phyloP scores from a whole-genome alignment of 306 rosid genomes.

The Lagenaria siceraria region DNA sequence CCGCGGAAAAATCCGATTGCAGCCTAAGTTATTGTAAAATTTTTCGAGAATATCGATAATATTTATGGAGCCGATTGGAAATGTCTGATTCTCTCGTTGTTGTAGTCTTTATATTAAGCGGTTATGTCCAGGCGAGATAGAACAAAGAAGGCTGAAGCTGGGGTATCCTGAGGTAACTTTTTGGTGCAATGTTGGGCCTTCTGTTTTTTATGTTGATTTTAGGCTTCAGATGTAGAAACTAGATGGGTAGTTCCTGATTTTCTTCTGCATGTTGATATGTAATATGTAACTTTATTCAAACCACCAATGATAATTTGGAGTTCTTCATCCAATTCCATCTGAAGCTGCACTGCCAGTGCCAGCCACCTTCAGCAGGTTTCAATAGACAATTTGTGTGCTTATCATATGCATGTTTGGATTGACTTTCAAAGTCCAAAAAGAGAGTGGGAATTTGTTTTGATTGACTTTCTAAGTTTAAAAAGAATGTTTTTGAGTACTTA shows the following conservation, averaged over 20 bases:
- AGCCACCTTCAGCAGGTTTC: not conserved
- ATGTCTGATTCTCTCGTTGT: not conserved
- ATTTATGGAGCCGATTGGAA: slow-evolving; percentile 2
- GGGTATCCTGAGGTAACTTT: slow-evolving; percentile 4
- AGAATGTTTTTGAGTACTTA: no score
- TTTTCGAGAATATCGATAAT: not conserved
- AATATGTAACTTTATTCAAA: not conserved
- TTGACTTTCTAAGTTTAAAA: no score
- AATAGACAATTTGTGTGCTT: not conserved
- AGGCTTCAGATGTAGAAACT: slow-evolving; percentile 3
- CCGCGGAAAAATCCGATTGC: slow-evolving; percentile 25
- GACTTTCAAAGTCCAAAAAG: no score
- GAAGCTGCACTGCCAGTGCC: not conserved
- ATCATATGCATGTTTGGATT: not conserved
- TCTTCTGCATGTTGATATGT: slow-evolving; percentile 6
- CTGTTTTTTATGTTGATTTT: not conserved
- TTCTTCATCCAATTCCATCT: not conserved
- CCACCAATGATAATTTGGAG: slow-evolving; percentile 6
- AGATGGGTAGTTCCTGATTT: slow-evolving; percentile 3
- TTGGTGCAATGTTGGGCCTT: not conserved
- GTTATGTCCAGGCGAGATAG: not conserved
- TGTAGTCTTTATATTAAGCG: slow-evolving; percentile 2
- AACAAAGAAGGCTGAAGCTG: slow-evolving; percentile 3
- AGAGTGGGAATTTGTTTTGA: no score
- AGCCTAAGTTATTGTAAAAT: not conserved